phyloP scores from a whole-genome alignment of 257 asterid genomes.

The Nemophila menziesii region DNA sequence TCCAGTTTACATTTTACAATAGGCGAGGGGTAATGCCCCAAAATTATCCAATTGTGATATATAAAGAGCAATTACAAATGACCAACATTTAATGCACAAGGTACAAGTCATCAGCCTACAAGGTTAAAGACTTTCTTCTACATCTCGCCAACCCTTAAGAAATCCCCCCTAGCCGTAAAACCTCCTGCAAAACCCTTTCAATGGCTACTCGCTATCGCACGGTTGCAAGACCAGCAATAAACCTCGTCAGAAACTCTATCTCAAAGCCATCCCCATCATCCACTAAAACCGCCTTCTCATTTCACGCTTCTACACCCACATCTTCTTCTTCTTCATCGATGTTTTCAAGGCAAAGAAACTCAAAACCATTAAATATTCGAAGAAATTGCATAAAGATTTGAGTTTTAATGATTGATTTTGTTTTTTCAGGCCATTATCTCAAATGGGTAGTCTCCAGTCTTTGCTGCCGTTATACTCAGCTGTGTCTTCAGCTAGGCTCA shows the following conservation, averaged over 20 bases:
- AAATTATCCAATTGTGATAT: no score
- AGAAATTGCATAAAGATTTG: not conserved
- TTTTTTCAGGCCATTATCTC: conserved; percentile 32
- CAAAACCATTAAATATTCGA: not conserved
- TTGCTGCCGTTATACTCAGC: conserved; percentile 71
- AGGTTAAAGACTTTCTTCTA: not conserved
- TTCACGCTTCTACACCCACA: conserved; percentile 12
- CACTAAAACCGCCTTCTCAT: conserved; percentile 8
- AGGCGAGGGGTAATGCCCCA: no score
- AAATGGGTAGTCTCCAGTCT: conserved; percentile 58
- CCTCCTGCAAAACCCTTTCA: conserved; percentile 28
- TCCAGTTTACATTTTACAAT: no score
- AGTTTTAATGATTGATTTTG: conserved; percentile 2
- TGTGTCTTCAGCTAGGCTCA: conserved; percentile 73
- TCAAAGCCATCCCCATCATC: conserved; percentile 29
- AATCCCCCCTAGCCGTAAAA: no score
- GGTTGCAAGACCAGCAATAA: conserved; percentile 57
- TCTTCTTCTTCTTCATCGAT: conserved; percentile 16
- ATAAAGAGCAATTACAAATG: no score
- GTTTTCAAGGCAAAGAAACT: conserved; percentile 19
- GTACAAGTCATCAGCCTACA: not conserved
- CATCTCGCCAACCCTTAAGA: not conserved
- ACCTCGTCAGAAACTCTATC: conserved; percentile 40
- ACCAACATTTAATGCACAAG: not conserved
- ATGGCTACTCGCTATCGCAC: conserved; percentile 63